Conservation (phyloP, 2,329 filamentous ascomycete species). For the Penicillium sp. region DNA sequence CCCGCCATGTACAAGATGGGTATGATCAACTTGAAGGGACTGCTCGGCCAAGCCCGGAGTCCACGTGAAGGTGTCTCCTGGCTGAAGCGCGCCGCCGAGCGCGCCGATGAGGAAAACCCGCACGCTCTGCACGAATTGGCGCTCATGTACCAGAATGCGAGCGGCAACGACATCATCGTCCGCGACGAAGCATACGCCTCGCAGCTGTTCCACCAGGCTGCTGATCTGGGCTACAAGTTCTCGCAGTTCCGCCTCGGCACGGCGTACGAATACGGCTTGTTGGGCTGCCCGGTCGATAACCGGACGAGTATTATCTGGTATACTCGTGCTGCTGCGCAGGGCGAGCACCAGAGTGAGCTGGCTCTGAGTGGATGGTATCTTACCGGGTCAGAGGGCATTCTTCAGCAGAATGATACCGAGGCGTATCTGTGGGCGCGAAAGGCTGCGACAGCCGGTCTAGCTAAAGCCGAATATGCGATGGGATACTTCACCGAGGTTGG, state of each 20-base stretch:
- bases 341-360: slow-evolving; percentile 90
- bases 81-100: slow-evolving; percentile 91
- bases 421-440: slow-evolving; percentile 97
- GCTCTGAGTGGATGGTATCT: slow-evolving; percentile 91
- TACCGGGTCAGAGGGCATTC: slow-evolving; percentile 83
- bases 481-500: slow-evolving; percentile 96
- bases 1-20: slow-evolving; percentile 99
- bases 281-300: slow-evolving; percentile 83
- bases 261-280: slow-evolving; percentile 85
- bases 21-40: slow-evolving; percentile 91
- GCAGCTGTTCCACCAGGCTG: slow-evolving; percentile 83
- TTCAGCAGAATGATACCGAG: slow-evolving; percentile 92
- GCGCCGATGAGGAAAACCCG: slow-evolving; percentile 86
- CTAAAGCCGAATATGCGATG: slow-evolving; percentile 98
- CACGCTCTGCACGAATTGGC: slow-evolving; percentile 91
- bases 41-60: slow-evolving; percentile 85
- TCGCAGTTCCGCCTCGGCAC: slow-evolving; percentile 89
- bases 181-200: slow-evolving; percentile 82
- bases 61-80: slow-evolving; percentile 85
- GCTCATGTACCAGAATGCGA: slow-evolving; percentile 62
- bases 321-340: slow-evolving; percentile 85
- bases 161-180: slow-evolving; percentile 73
- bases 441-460: slow-evolving; percentile 82
- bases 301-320: slow-evolving; percentile 93
- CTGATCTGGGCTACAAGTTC: slow-evolving; percentile 90